Base-by-base conservation (phyloP, 257 asterid species). In the Phtheirospermum japonicum region DNA sequence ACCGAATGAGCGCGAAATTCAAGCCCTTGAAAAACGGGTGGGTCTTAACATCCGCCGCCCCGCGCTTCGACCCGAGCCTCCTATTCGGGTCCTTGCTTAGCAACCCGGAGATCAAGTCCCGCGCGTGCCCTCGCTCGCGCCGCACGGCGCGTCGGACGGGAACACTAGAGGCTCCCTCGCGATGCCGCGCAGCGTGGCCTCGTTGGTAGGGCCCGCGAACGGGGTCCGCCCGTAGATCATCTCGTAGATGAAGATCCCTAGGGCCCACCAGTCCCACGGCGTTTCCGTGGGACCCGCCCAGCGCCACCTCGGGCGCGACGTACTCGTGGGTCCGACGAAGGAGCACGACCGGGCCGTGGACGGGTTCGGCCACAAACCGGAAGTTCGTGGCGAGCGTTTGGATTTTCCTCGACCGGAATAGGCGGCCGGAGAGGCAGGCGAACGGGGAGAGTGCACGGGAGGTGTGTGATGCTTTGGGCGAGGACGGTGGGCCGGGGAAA, bases 261-360 rank as follows among this genome's bases (percentile, higher is more conserved):
- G 31, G 55, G 97, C 94, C 97, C 95, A 89, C 97, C 97, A 89
- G 57, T 89, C 97, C n/a, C 7, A 89, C 97, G 11, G 92, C 95
- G 65, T 80, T 89, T 0, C 97, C 95, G 71, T 89, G 97, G 80
- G 95, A 68, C 81, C 77, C 66, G 4, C 92, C 95, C 0, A 88
- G 65, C 0, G 95, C 97, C 75, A 89, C 95, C 81, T 89, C 97
- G n/a, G 94, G 94, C 13, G 97, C 82, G 79, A 89, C 97, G 83
- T 89, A 89, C 76, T 89, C 97, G 77, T 89, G 97, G 37, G 97
- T 89, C 76, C 95, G 0, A 89, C 97, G 18, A 89, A 89, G 2
- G 97, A 89, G 32, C 86, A 78, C 0, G 95, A 89, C 68, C 94
- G 73, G 55, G 97, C 97, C 36, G 82, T 26, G 0, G n/a, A 89